phyloP scores from a whole-genome alignment of 176 grass and related monocot genomes.

The Calamus simplicifolius region DNA sequence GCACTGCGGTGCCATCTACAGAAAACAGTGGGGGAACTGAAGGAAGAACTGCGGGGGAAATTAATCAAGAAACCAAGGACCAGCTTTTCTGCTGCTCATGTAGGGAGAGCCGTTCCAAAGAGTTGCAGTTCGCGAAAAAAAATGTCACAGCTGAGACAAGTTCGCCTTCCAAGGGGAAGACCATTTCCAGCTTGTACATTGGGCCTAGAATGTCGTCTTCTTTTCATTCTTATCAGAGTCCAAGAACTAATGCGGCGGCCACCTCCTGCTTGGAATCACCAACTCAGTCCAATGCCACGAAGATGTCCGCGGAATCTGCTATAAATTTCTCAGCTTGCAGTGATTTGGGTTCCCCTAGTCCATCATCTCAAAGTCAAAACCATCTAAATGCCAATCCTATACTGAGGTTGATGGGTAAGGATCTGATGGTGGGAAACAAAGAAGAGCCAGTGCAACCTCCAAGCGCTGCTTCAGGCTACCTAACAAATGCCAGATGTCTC shows the following conservation, averaged over 20 bases:
- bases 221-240: conserved; percentile 60
- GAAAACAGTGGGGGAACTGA: conserved; percentile 23
- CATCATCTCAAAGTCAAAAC: conserved; percentile 38
- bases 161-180: conserved; percentile 32
- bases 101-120: conserved; percentile 53
- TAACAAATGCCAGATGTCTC: conserved; percentile 31
- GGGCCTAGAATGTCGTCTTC: conserved; percentile 52
- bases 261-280: conserved; percentile 36
- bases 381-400: conserved; percentile 63
- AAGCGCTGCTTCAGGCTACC: conserved; percentile 37
- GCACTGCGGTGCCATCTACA: conserved; percentile 22
- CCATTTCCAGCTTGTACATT: conserved; percentile 56
- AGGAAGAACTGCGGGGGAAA: conserved; percentile 20
- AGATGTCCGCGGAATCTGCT: conserved; percentile 26
- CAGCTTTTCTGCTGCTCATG: conserved; percentile 59
- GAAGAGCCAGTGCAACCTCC: conserved; percentile 57
- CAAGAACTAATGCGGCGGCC: conserved; percentile 26
- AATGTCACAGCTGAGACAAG: conserved; percentile 19
- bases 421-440: conserved; percentile 81
- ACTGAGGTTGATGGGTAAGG: conserved; percentile 90
- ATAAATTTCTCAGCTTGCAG: conserved; percentile 20
- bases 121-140: conserved; percentile 29
- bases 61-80: conserved; percentile 29
- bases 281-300: conserved; percentile 23
- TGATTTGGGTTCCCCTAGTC: conserved; percentile 26